A percentile compares a stretch with the other conserved stretches of the same genome.
Evolutionary conservation across 768 basidiomycete species (phyloP).

Genomic region (Calocera viscosa): DNA sequence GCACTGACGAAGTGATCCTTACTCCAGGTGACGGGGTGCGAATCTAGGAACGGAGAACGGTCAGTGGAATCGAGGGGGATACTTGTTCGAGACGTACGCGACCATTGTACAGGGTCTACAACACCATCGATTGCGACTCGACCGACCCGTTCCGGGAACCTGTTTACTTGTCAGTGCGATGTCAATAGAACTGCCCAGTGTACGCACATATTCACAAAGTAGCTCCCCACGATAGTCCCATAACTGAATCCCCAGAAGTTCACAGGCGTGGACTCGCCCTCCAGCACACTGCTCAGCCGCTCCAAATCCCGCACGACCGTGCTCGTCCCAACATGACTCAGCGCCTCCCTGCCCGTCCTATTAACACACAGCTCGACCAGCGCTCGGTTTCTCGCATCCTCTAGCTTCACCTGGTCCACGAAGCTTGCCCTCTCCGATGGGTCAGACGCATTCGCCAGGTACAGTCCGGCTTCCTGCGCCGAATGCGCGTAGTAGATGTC

Average conservation of each 20-base stretch:
- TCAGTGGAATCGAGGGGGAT: no score
- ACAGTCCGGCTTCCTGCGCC: conserved; percentile 21
- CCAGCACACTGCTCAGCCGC: conserved; percentile 22
- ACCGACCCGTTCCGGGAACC: conserved; percentile 26
- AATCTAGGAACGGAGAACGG: background rate
- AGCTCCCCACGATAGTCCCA: conserved; percentile 26
- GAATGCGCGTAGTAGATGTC: conserved; percentile 23
- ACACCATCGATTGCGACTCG: conserved; percentile 26
- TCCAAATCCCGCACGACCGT: conserved; percentile 28
- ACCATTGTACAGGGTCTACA: conserved; percentile 25
- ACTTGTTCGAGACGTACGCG: conserved; percentile 15
- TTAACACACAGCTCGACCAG: conserved; percentile 23
- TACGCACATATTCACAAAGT: conserved; percentile 27
- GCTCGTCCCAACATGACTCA: conserved; percentile 26
- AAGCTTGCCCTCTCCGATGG: conserved; percentile 19
- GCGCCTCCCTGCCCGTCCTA: conserved; percentile 21
- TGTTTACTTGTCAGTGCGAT: conserved; percentile 4
- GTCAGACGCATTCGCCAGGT: conserved; percentile 20
- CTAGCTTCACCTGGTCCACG: conserved; percentile 19
- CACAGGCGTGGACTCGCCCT: conserved; percentile 23
- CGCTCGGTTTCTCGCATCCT: conserved; percentile 20
- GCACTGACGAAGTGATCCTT: conserved; percentile 21
- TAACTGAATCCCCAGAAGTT: conserved; percentile 28
- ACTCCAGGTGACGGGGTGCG: background rate
- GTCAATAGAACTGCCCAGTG: background rate